Evolutionary conservation across 148 eudicot genomes (phyloP).

Genomic region (Cornus controversa): DNA sequence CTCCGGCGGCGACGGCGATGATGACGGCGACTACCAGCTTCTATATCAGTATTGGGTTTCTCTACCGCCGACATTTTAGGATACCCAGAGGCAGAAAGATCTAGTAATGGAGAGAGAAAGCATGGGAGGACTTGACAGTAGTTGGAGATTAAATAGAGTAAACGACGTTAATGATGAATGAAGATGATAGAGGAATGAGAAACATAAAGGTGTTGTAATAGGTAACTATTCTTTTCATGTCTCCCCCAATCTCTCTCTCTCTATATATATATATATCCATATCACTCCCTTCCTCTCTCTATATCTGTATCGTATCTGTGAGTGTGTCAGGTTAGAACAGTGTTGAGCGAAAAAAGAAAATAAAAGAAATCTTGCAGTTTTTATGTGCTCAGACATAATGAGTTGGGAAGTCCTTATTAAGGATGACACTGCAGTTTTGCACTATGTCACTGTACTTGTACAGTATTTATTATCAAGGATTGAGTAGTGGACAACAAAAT

Average conservation of each 20-base stretch:
- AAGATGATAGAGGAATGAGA: background rate
- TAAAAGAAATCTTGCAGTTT: too few species aligned
- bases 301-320: background rate
- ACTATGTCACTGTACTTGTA: too few species aligned
- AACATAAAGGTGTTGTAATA: background rate
- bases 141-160: background rate
- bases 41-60: slow-evolving; percentile 8
- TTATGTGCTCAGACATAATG: too few species aligned
- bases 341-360: too few species aligned
- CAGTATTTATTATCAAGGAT: too few species aligned
- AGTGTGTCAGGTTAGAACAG: background rate
- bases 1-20: slow-evolving; percentile 13
- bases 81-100: background rate
- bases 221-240: background rate
- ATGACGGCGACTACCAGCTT: slow-evolving; percentile 10
- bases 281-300: background rate
- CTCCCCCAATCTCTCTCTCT: background rate
- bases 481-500: too few species aligned
- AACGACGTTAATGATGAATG: background rate
- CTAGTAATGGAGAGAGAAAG: background rate
- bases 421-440: too few species aligned
- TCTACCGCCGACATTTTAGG: slow-evolving; percentile 17
- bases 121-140: background rate
- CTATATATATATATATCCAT: background rate
- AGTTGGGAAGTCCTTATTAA: too few species aligned